Conservation (phyloP, 2,329 filamentous ascomycete genomes). For the Lasiodiplodia sp. region DNA sequence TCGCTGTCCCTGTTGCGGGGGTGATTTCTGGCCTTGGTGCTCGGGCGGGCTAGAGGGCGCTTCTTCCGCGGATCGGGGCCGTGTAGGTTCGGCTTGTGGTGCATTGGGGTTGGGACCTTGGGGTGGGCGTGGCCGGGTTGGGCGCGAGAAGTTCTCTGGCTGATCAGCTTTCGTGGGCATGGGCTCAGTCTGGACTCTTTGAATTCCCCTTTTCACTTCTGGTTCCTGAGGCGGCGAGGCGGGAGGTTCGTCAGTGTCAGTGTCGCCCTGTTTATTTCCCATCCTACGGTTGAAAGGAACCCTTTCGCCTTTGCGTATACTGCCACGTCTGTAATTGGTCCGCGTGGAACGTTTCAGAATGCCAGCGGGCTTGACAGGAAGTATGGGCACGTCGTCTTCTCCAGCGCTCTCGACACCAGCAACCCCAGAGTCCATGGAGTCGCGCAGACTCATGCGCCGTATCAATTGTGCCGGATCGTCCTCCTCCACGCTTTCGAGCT, state of each 20-base stretch:
- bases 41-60: slow-evolving; percentile 34
- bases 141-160: slow-evolving; percentile 67
- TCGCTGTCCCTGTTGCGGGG: slow-evolving; percentile 43
- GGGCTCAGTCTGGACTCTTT: slow-evolving; percentile 75
- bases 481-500: slow-evolving; percentile 81
- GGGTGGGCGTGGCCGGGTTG: slow-evolving; percentile 47
- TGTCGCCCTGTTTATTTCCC: slow-evolving; percentile 60
- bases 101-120: slow-evolving; percentile 4
- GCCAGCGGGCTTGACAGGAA: slow-evolving; percentile 76
- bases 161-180: slow-evolving; percentile 47
- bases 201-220: slow-evolving; percentile 56
- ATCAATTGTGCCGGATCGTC: slow-evolving; percentile 74
- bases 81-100: slow-evolving; percentile 1
- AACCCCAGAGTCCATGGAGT: slow-evolving; percentile 48
- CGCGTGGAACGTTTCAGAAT: slow-evolving; percentile 88
- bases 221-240: slow-evolving; percentile 32
- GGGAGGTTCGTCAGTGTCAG: slow-evolving; percentile 62
- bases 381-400: slow-evolving; percentile 81
- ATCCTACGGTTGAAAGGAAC: slow-evolving; percentile 77
- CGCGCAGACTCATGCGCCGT: slow-evolving; percentile 69
- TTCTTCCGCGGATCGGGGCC: slow-evolving; percentile 27
- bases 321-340: slow-evolving; percentile 90
- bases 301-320: slow-evolving; percentile 79
- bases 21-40: slow-evolving; percentile 34
- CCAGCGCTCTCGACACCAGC: slow-evolving; percentile 46